Evolutionary conservation across 129 eudicot genomes (phyloP).

Genomic region (Sambucus nigra): DNA sequence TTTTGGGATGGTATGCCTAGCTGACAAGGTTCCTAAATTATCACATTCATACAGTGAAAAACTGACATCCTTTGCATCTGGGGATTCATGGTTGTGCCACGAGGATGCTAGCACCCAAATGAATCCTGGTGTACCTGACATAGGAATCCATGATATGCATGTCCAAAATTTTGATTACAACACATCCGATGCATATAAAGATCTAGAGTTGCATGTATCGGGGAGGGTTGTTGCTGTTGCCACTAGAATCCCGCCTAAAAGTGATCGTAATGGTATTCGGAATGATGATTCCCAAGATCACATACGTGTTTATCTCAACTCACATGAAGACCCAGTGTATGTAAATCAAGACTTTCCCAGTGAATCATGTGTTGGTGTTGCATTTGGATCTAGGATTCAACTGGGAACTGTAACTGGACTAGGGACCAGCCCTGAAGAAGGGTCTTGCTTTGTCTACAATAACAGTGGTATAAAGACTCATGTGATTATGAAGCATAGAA

Average conservation of each 20-base stretch:
- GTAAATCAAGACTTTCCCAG: constrained; percentile 8
- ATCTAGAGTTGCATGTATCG: constrained; percentile 67
- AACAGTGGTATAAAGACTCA: constrained; percentile 56
- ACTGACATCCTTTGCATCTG: constrained; percentile 20
- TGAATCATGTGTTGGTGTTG: constrained; percentile 21
- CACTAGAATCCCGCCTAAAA: constrained; percentile 51
- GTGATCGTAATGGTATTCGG: constrained; percentile 7
- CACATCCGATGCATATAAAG: constrained; percentile 60
- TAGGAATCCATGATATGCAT: constrained; percentile 10
- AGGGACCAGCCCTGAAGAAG: constrained; percentile 76
- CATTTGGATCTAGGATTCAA: constrained; percentile 30
- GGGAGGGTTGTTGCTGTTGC: constrained; percentile 85
- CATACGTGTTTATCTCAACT: constrained; percentile 58
- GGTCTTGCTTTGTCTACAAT: constrained; percentile 54
- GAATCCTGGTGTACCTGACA: constrained; percentile 7
- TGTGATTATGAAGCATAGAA: constrained; percentile 76
- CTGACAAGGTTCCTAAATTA: constrained; percentile 47
- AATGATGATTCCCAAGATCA: constrained; percentile 48
- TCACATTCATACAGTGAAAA: constrained; percentile 26
- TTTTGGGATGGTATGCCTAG: constrained; percentile 74
- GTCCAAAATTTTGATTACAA: constrained; percentile 9
- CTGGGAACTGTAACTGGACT: constrained; percentile 73
- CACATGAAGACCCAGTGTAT: constrained; percentile 22
- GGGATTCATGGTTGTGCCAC: constrained; percentile 16
- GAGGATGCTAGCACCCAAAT: constrained; percentile 16